These are phyloP conservation scores for Phoma sp. DNA, from an alignment of 2,329 filamentous ascomycete species.

Conservation along the genomic window DNA sequence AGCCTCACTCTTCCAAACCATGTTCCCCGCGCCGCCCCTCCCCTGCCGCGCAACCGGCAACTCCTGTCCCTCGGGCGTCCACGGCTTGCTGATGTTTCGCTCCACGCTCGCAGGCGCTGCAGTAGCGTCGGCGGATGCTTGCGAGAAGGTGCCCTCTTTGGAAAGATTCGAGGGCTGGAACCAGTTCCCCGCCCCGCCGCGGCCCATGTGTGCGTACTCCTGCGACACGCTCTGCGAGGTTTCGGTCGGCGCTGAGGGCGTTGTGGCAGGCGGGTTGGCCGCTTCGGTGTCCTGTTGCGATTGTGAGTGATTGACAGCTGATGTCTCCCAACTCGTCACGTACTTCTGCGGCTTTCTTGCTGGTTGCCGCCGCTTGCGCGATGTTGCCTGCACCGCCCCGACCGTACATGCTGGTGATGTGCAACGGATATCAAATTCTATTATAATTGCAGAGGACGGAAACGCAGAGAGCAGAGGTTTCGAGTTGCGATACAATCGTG, in stretches of 20 bases:
- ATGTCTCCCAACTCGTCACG: neutral
- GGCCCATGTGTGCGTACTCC: conserved; percentile 53
- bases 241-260: conserved; percentile 17
- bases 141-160: conserved; percentile 48
- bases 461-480: neutral
- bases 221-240: conserved; percentile 31
- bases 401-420: conserved; percentile 42
- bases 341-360: conserved; percentile 40
- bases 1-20: conserved; percentile 50
- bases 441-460: neutral
- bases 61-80: conserved; percentile 43
- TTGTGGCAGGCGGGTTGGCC: conserved; percentile 31
- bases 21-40: conserved; percentile 57
- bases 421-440: neutral
- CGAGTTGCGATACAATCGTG: neutral
- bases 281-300: conserved; percentile 49
- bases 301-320: neutral
- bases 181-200: conserved; percentile 57
- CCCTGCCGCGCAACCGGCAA: conserved; percentile 47
- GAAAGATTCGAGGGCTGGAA: conserved; percentile 51
- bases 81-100: conserved; percentile 41
- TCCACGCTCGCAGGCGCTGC: conserved; percentile 34
- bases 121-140: conserved; percentile 34
- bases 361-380: conserved; percentile 42
- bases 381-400: conserved; percentile 57